Evolutionary conservation across 1,284 basidiomycete genomes (phyloP).

Genomic region (Somion occarium): DNA sequence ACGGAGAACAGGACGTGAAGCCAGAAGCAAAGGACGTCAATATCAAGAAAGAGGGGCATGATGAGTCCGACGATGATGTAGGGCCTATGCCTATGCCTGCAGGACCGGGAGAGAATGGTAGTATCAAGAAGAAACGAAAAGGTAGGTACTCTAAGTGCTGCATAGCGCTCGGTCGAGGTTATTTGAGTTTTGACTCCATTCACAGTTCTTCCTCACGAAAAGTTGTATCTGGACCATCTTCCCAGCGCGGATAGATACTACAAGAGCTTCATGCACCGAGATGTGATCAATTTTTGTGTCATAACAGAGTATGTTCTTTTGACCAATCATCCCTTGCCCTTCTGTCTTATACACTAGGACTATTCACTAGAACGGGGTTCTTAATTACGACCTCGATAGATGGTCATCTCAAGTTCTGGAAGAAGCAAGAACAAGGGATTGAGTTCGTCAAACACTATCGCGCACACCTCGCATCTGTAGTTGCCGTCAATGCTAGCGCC

Average conservation of each 20-base stretch:
- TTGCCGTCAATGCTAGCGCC: slow-evolving; percentile 81
- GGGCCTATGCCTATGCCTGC: slow-evolving; percentile 74
- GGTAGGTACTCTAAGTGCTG: slow-evolving; percentile 40
- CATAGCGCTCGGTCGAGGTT: slow-evolving; percentile 8
- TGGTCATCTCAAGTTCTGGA: slow-evolving; percentile 97
- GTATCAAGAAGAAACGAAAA: slow-evolving; percentile 67
- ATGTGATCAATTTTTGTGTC: slow-evolving; percentile 84
- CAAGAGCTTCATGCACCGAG: slow-evolving; percentile 98
- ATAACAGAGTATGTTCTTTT: slow-evolving; percentile 66
- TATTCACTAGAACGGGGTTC: slow-evolving; percentile 73
- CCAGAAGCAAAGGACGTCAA: slow-evolving; percentile 18
- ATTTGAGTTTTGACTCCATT: slow-evolving; percentile 5
- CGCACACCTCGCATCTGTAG: slow-evolving; percentile 82
- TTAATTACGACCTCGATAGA: slow-evolving; percentile 93
- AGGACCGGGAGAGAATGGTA: slow-evolving; percentile 30
- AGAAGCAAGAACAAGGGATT: slow-evolving; percentile 90
- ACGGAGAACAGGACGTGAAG: slow-evolving; percentile 26
- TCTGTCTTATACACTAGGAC: neutral
- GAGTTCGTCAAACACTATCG: slow-evolving; percentile 95
- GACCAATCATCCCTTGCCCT: slow-evolving; percentile 11
- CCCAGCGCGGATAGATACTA: slow-evolving; percentile 92
- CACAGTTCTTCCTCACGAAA: slow-evolving; percentile 69
- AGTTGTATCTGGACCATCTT: slow-evolving; percentile 87
- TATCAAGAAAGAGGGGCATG: slow-evolving; percentile 30
- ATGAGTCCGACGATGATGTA: slow-evolving; percentile 62